Evolutionary conservation across 2,329 filamentous ascomycete species (phyloP), one percentile per base, ranked within the genome.

Genomic region (Colletotrichum chlorophyti): DNA sequence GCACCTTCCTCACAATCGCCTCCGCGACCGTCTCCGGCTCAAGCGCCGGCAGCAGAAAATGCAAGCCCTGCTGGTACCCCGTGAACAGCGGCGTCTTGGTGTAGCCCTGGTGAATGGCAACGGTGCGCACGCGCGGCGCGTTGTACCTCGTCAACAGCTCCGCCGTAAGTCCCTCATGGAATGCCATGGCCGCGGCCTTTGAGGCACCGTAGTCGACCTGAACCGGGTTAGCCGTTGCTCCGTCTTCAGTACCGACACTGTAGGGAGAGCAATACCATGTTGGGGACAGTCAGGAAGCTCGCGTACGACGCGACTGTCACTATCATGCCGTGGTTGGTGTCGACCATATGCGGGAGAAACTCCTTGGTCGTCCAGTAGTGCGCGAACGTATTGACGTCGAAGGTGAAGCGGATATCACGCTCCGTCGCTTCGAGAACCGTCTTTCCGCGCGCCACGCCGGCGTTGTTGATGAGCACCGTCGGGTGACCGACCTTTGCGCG

Each of bases 391-490:
- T 92, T 93, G 65, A 92, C 86, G 58, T 87, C 85, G 70, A 91
- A 91, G 48, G 87, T 89, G 65, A 87, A 83, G 32, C 83, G 82
- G 62, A 90, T 78, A 63, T 87, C 83, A 17, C 75, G 76, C 48
- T 87, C 83, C 1, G 79, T 79, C 19, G 79, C 71, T 24, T 82
- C 78, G 42, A 91, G 78, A 62, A 93, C 80, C 5, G 79, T 81
- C 63, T 84, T 84, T 60, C 86, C 86, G 54, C 80, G 80, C 14
- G 79, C 83, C 24, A 89, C 80, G 60, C 88, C 88, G 8, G 89
- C 88, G 67, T 91, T 91, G 76, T 90, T 90, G 74, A 91, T 87
- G 4, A 92, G 76, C 60, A 92, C 76, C 0, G 88, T 91, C 1
- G 89, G 89, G 45, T 83, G 67, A 54, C 88, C 89, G 53, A 90